These are phyloP conservation scores for Aspergillus pseudoglaucus DNA, from an alignment of 2,329 filamentous ascomycete genomes.

Conservation along the genomic window DNA sequence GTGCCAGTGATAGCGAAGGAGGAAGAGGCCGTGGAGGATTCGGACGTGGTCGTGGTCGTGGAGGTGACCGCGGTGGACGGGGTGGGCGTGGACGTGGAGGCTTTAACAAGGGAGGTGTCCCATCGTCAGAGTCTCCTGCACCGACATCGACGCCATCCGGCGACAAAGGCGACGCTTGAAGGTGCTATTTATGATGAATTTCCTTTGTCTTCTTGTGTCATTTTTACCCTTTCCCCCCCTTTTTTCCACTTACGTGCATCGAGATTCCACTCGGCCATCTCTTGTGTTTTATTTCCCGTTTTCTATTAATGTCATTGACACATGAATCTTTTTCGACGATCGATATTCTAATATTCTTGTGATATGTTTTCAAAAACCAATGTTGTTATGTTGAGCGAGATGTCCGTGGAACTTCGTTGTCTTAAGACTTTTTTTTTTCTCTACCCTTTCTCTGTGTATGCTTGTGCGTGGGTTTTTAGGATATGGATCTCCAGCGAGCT, in stretches of 20 bases:
- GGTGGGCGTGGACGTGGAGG: conserved; percentile 56
- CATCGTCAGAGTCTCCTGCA: conserved; percentile 24
- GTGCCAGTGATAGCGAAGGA: conserved; percentile 68
- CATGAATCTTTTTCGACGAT: conserved; percentile 6
- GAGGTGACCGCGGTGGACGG: conserved; percentile 46
- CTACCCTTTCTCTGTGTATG: conserved; percentile 13
- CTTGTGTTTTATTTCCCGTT: conserved; percentile 10
- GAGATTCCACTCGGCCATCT: conserved; percentile 5
- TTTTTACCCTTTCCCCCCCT: conserved; percentile 6
- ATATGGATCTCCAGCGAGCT: too few species aligned
- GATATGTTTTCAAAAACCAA: conserved; percentile 15
- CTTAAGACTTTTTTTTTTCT: conserved; percentile 10
- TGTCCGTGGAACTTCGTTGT: conserved; percentile 3
- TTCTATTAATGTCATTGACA: conserved; percentile 11
- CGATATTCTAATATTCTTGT: conserved; percentile 24
- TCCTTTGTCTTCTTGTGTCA: conserved; percentile 8
- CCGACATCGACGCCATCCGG: conserved; percentile 23
- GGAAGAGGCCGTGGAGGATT: conserved; percentile 46
- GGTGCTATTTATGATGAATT: conserved; percentile 9
- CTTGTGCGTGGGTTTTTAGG: conserved; percentile 1
- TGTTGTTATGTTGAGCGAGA: conserved; percentile 13
- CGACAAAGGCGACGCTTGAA: conserved; percentile 31
- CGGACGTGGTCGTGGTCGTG: conserved; percentile 49
- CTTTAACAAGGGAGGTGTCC: conserved; percentile 52
- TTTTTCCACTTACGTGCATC: conserved; percentile 6